Evolutionary conservation across 2,329 filamentous ascomycete species (phyloP), one percentile per base, ranked within the genome.

Genomic region (Fusarium luffae): DNA sequence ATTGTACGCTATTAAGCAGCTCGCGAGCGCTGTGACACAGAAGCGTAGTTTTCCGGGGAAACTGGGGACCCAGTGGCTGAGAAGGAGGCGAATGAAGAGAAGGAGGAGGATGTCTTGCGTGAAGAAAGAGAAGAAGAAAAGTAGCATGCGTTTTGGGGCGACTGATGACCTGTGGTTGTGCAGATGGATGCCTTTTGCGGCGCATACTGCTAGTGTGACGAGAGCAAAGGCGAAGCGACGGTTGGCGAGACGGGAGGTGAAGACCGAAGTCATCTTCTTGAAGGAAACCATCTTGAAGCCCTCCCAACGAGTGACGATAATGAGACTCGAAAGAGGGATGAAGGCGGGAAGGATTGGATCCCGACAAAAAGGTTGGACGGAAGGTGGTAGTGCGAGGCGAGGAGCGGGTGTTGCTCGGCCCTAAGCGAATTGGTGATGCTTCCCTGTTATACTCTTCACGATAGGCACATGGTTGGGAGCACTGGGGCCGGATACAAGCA

Each of bases 81-180:
- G 74, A 4, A 80, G 68, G 3, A 79, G 66, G 9, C 78, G 72
- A 42, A 80, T 72, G 28, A 78, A 23, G 14, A 80, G 63, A 5
- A 81, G 69, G 7, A 80, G 66, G 8, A 75, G 48, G 1, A 77
- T 64, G 21, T 81, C 79, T 41, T 80, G 78, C 6, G 74, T 71
- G 57, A 79, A 79, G 57, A 81, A 81, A 4, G 79, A 79, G 13
- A 77, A 73, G 23, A 76, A 75, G 66, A 77, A 81, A 2, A 71
- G 74, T 11, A 74, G 23, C 55, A 80, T 63, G 32, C 77, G 71
- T n/a, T 70, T 68, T 5, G 71, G 59, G 1, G 77, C 72, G n/a
- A 80, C 59, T 8, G 79, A 76, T 8, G 64, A 68, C 21, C 75
- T 62, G 30, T 81, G 77, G 34, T 74, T 78, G 55, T 76, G 74